phyloP scores from a whole-genome alignment of 2,329 filamentous ascomycete species.

The Aspergillus thermomutatus region DNA sequence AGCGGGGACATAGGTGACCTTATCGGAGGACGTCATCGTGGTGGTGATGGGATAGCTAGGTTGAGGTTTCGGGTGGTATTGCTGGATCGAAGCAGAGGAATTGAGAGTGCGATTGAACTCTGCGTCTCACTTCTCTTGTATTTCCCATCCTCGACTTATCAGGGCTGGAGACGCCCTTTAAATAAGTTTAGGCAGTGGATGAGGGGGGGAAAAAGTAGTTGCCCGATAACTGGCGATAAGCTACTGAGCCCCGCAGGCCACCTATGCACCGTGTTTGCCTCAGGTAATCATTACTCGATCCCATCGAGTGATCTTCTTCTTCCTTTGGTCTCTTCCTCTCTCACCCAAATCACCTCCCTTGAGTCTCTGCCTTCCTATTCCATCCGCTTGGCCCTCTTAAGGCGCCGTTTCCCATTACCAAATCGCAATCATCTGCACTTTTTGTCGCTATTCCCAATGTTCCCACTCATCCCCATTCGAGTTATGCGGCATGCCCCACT shows the following conservation, averaged over 20 bases:
- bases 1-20: slow-evolving; percentile 35
- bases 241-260: slow-evolving; percentile 1
- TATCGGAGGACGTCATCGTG: slow-evolving; percentile 7
- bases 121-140: not conserved
- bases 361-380: slow-evolving; percentile 1
- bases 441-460: not conserved
- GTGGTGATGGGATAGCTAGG: not conserved
- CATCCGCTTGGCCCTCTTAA: not conserved
- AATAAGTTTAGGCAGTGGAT: not conserved
- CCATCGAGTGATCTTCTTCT: slow-evolving; percentile 11
- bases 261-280: not conserved
- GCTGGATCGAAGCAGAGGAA: not conserved
- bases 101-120: not conserved
- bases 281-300: slow-evolving; percentile 16
- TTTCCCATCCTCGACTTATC: not conserved
- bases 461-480: not conserved
- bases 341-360: not conserved
- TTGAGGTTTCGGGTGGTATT: too few species aligned
- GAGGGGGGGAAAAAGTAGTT: not conserved
- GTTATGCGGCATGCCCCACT: slow-evolving; percentile 8
- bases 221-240: slow-evolving; percentile 6
- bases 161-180: not conserved
- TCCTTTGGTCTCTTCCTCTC: not conserved
- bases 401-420: slow-evolving; percentile 9
- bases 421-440: slow-evolving; percentile 7